Percentiles rank a stretch among this genome's conserved stretches.
These are phyloP conservation scores for Dendrostoma leiphaemia DNA, from an alignment of 2,329 filamentous ascomycete species.

Conservation along the genomic window DNA sequence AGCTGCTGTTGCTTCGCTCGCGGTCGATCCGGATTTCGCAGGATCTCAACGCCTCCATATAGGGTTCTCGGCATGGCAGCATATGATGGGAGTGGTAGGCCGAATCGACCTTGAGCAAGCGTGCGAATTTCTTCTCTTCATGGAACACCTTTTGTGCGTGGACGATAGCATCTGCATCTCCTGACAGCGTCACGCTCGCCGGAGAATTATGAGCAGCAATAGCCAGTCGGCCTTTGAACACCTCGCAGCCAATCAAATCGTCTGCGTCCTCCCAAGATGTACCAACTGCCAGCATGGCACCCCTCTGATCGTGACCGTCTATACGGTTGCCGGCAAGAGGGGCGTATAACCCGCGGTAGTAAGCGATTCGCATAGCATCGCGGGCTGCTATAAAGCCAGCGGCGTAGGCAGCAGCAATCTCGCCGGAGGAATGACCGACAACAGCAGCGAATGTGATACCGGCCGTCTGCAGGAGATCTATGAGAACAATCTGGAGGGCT, in stretches of 20 bases:
- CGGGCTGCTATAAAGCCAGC: constrained; percentile 8
- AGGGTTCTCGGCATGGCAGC: constrained; percentile 17
- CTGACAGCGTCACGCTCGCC: constrained; percentile 27
- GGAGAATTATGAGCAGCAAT: constrained; percentile 30
- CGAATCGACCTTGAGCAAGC: constrained; percentile 33
- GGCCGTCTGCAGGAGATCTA: constrained; percentile 29
- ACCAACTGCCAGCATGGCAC: constrained; percentile 12
- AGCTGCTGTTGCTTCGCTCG: neutral
- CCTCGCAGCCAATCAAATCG: constrained; percentile 10
- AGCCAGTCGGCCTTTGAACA: constrained; percentile 22
- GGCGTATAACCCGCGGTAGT: constrained; percentile 19
- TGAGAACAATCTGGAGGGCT: constrained; percentile 36
- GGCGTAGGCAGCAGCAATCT: constrained; percentile 17
- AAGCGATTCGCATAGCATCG: constrained; percentile 26
- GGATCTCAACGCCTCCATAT: constrained; percentile 8
- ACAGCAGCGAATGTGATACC: constrained; percentile 25
- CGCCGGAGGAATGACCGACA: constrained; percentile 27
- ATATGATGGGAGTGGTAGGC: constrained; percentile 42
- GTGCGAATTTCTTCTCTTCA: constrained; percentile 26
- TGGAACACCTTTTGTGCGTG: constrained; percentile 24
- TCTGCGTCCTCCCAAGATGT: constrained; percentile 17
- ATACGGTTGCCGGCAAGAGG: neutral
- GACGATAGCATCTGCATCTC: constrained; percentile 27
- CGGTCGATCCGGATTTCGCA: neutral
- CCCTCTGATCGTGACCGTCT: neutral